Percentiles rank a stretch among this genome's conserved stretches.
Evolutionary conservation across 257 asterid genomes (phyloP).

Genomic region (Solanum stenotomum): DNA sequence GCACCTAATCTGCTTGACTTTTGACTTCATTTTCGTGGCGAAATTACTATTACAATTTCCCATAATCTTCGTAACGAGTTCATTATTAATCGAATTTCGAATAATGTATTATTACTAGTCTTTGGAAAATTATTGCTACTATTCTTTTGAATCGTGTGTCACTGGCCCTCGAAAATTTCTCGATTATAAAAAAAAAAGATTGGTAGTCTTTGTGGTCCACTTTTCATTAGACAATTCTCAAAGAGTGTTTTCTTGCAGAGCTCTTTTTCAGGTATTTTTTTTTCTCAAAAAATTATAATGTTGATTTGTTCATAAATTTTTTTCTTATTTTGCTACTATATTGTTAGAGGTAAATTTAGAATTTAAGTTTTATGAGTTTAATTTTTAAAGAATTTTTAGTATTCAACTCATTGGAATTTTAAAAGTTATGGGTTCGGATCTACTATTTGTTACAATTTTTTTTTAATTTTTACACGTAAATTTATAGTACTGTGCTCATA

Average conservation of each 20-base stretch:
- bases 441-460: background rate
- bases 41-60: background rate
- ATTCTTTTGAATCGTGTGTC: background rate
- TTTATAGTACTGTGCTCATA: background rate
- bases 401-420: background rate
- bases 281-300: background rate
- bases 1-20: background rate
- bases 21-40: background rate
- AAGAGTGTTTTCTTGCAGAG: background rate
- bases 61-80: background rate
- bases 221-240: background rate
- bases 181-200: background rate
- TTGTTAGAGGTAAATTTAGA: background rate
- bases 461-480: background rate
- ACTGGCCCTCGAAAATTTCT: background rate
- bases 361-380: background rate
- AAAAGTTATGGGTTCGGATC: background rate
- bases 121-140: background rate
- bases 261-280: background rate
- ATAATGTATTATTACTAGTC: background rate
- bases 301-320: background rate
- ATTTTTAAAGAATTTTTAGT: background rate
- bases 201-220: background rate
- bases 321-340: background rate
- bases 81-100: background rate